Evolutionary conservation across 495 filamentous ascomycete species (phyloP).

Genomic region (Zalerion maritima): DNA sequence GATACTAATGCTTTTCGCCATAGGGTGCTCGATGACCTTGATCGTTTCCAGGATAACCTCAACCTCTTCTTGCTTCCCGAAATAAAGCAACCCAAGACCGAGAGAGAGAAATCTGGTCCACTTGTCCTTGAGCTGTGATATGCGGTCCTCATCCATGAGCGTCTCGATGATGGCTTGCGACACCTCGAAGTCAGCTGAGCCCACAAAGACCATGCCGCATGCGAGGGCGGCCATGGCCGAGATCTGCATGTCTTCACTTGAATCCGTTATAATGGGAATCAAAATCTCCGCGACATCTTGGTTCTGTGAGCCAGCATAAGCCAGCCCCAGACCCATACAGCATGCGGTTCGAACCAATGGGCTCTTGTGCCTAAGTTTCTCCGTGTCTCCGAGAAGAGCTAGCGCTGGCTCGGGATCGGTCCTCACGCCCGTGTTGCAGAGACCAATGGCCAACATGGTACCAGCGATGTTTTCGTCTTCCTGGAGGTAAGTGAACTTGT

Average conservation of each 20-base stretch:
- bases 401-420: conserved; percentile 76
- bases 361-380: conserved; percentile 63
- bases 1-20: conserved; percentile 78
- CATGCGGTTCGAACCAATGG: conserved; percentile 59
- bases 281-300: conserved; percentile 68
- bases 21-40: conserved; percentile 89
- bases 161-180: conserved; percentile 80
- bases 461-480: conserved; percentile 87
- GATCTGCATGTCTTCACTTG: conserved; percentile 76
- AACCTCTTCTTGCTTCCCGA: conserved; percentile 92
- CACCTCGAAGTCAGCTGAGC: conserved; percentile 76
- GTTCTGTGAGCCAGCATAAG: conserved; percentile 85
- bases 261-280: conserved; percentile 72
- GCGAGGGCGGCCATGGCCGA: conserved; percentile 93
- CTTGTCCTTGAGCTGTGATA: conserved; percentile 82
- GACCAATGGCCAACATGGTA: conserved; percentile 75
- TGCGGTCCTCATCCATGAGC: conserved; percentile 78
- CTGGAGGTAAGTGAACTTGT: conserved; percentile 71
- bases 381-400: conserved; percentile 64
- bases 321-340: conserved; percentile 90
- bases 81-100: conserved; percentile 85
- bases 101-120: conserved; percentile 95
- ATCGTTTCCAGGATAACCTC: conserved; percentile 90
- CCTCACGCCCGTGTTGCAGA: conserved; percentile 83
- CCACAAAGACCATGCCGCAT: conserved; percentile 82